Evolutionary conservation across 2,329 filamentous ascomycete genomes (phyloP), one percentile per base, ranked within the genome.

Genomic region (Cercospora canescens): DNA sequence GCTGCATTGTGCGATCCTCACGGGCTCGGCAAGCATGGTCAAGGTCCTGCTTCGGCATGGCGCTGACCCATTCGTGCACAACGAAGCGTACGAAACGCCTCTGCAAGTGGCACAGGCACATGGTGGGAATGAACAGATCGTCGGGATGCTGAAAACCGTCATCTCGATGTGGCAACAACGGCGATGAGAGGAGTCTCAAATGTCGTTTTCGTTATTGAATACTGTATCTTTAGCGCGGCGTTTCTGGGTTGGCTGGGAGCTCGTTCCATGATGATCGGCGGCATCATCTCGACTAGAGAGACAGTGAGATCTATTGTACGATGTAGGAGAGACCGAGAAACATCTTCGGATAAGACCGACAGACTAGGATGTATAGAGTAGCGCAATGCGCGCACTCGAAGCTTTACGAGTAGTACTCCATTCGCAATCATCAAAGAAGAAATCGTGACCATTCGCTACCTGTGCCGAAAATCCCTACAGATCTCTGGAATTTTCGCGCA

Each of bases 1-100:
- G 7, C 56, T 77, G 34, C 73, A 76, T 57, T 77, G 72, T 50
- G 76, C 76, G 6, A 71, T 75, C 18, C 65, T 72, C 32, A 66
- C 66, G 6, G 72, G 69, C 21, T 68, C 70, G 11, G 60, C 64
- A 32, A 70, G 66, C 41, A 72, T 73, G 62, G 72, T 69, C 37
- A 67, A 71, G 39, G 61, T 65, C 16, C 62, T 77, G n/a, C 54
- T 77, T 16, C 60, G 58, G 48, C 68, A 67, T 48, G 73, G 74
- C 16, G 75, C 75, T n/a, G 70, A 75, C 62, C 65, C 68, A 8
- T 56, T 62, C 52, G 55, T 59, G 50, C 68, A 66, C 59, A 75
- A 77, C 39, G 69, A 73, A 26, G 70, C 70, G 16, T 67, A 70
- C 34, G 65, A 71, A 63, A 76, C 73, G 3, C 66, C 73, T n/a